Evolutionary conservation across 345 rosid genomes (phyloP).

Genomic region (Camelina neglecta): DNA sequence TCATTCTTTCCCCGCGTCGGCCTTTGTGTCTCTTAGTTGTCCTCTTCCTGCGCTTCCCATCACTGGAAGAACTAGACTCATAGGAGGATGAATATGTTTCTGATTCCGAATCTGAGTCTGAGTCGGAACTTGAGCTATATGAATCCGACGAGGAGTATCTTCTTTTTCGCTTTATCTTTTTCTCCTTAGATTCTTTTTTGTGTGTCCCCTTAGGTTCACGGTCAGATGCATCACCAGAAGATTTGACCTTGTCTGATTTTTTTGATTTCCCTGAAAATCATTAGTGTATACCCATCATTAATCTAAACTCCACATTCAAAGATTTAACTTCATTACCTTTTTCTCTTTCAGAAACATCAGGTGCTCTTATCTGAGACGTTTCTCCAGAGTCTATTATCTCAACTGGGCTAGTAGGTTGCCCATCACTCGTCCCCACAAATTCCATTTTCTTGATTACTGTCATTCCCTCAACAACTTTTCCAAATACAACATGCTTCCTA

Average conservation of each 20-base stretch:
- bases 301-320: conserved; percentile 24
- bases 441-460: conserved; percentile 83
- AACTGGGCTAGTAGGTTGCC: conserved; percentile 62
- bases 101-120: conserved; percentile 64
- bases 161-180: conserved; percentile 63
- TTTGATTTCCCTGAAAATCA: conserved; percentile 64
- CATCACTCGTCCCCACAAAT: conserved; percentile 67
- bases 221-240: conserved; percentile 64
- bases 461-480: conserved; percentile 85
- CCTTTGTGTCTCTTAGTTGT: conserved; percentile 57
- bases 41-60: conserved; percentile 68
- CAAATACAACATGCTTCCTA: conserved; percentile 99
- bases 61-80: conserved; percentile 82
- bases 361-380: conserved; percentile 52
- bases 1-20: conserved; percentile 52
- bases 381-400: conserved; percentile 84
- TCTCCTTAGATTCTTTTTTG: conserved; percentile 60
- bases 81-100: conserved; percentile 56
- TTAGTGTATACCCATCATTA: conserved; percentile 10
- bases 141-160: conserved; percentile 89
- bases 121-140: conserved; percentile 66
- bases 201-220: conserved; percentile 49
- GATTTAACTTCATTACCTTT: conserved; percentile 52
- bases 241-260: conserved; percentile 54
- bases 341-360: conserved; percentile 53